These are phyloP conservation scores for Tephrocybe sp. DNA, from an alignment of 768 basidiomycete species.

Conservation along the genomic window DNA sequence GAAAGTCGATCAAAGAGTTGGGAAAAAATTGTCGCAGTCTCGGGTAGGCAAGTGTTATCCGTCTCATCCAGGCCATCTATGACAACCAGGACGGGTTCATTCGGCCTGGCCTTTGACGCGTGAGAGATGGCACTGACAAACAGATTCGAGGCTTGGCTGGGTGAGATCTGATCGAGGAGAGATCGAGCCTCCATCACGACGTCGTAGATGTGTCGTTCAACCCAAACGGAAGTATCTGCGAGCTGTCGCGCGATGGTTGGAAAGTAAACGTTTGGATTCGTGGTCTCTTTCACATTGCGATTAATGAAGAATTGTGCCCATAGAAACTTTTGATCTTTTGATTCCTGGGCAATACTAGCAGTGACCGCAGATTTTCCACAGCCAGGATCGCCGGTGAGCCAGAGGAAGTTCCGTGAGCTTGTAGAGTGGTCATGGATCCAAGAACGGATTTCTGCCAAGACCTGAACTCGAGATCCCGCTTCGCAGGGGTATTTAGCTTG, in stretches of 20 bases:
- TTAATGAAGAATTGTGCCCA: slow-evolving; percentile 13
- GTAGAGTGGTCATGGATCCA: background rate
- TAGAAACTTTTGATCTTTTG: background rate
- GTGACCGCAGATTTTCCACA: slow-evolving; percentile 1
- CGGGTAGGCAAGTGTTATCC: background rate
- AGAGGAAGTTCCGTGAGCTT: background rate
- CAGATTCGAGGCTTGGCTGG: slow-evolving; percentile 12
- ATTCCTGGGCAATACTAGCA: background rate
- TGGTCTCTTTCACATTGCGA: background rate
- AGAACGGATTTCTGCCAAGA: background rate
- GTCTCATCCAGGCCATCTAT: slow-evolving; percentile 20
- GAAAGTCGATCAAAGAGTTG: slow-evolving; percentile 3
- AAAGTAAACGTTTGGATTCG: slow-evolving; percentile 6
- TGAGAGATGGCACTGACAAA: slow-evolving; percentile 11
- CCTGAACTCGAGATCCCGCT: background rate
- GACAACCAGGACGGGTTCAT: slow-evolving; percentile 14
- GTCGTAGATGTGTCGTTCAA: slow-evolving; percentile 5
- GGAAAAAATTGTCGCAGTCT: slow-evolving; percentile 12
- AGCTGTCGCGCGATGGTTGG: slow-evolving; percentile 17
- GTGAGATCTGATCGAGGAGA: background rate
- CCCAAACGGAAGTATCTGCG: background rate
- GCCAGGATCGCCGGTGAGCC: background rate
- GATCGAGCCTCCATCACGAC: background rate
- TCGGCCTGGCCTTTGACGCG: background rate
- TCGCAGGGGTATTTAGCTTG: background rate